phyloP scores from a whole-genome alignment of 306 rosid species.

The Alnus rubra region DNA sequence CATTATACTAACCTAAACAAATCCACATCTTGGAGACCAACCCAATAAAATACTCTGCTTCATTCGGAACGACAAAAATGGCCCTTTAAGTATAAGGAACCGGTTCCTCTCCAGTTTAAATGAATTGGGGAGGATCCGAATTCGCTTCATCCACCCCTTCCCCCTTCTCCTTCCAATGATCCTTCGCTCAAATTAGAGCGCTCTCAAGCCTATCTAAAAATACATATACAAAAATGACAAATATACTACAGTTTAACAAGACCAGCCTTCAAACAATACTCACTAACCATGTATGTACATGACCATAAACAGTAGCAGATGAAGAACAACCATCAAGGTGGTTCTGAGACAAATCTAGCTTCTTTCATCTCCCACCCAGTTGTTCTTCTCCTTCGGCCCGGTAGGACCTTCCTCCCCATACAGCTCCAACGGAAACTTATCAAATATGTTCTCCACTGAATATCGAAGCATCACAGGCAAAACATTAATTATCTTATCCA shows the following conservation, averaged over 20 bases:
- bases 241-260: background rate
- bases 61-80: too few species aligned
- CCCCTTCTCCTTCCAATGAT: background rate
- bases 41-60: background rate
- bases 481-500: slow-evolving; percentile 38
- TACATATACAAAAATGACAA: background rate
- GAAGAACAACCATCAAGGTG: background rate
- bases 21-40: background rate
- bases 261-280: background rate
- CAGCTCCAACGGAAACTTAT: slow-evolving; percentile 50
- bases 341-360: slow-evolving; percentile 17
- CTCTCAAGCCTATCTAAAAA: background rate
- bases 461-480: slow-evolving; percentile 36
- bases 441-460: slow-evolving; percentile 32
- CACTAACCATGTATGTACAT: slow-evolving; percentile 1
- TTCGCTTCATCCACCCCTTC: too few species aligned
- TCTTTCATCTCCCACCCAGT: slow-evolving; percentile 65
- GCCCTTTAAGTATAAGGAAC: too few species aligned
- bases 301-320: background rate
- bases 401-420: slow-evolving; percentile 66
- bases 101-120: too few species aligned
- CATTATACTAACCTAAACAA: too few species aligned
- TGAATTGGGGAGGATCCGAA: too few species aligned
- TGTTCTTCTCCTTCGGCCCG: slow-evolving; percentile 65
- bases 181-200: background rate